Evolutionary conservation across 345 rosid species (phyloP), one percentile per base, ranked within the genome.

Genomic region (Mallotus nudiflorus): DNA sequence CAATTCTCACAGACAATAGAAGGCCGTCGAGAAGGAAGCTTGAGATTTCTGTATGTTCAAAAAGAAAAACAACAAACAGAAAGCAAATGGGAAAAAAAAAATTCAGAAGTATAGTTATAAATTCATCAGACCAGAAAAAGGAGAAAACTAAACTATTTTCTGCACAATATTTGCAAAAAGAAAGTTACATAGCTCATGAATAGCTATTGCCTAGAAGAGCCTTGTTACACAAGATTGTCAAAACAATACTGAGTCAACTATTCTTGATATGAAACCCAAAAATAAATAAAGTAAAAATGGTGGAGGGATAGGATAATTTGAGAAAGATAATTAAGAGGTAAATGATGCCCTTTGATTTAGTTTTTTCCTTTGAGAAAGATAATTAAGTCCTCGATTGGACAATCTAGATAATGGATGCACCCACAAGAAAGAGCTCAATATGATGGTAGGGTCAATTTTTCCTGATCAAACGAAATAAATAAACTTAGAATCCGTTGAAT

Each of bases 1-100:
- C 97, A 91, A 77, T 84, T 90, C 75, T 94, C 98, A 73, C 97
- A 90, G 39, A 91, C 98, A 58, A 94, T 61, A 27, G 95, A 75
- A 72, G 97, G 97, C 60, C 61, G 81, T 2, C 80, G 85, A 63
- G 98, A 91, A 45, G 98, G 97, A 77, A 94, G 91, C 80, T 88
- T 94, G 50, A 94, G 91, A 73, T 80, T 86, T 78, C 97, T 94
- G 77, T 72, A 72, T 18, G 16, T 22, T 55, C 68, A 69, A 59
- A 68, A 59, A 68, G 66, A 25, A 66, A 46, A 16, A 11, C 0
- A 13, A 19, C 19, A 37, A 53, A 12, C 10, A 44, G 39, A 24
- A 59, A 68, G 50, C 50, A 72, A 46, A 39, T 27, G 53, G 22
- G 20, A 29, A 49, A 60, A 51, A 19, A 15, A 20, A 31, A 48